Evolutionary conservation across 176 grass and related monocot genomes (phyloP).

Genomic region (Oryza meridionalis): DNA sequence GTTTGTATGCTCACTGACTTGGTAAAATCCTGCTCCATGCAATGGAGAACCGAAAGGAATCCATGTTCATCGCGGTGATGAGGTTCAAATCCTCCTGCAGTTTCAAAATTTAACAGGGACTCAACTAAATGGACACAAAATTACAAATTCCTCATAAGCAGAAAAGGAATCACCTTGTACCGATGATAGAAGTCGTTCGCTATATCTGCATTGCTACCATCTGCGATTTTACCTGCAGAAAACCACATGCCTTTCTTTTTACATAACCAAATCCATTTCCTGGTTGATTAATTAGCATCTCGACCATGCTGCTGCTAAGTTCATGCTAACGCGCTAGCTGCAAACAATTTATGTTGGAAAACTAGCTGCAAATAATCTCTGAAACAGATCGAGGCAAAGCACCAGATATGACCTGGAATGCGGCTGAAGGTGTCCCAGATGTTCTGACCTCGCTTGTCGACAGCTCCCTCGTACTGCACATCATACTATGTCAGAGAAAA

Average conservation of each 20-base stretch:
- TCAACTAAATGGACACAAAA: background rate
- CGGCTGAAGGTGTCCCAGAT: constrained; percentile 69
- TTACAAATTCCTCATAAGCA: no score
- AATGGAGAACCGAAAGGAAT: constrained; percentile 63
- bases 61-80: constrained; percentile 59
- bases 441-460: constrained; percentile 46
- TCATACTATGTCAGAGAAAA: no score
- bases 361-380: no score
- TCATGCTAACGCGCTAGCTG: no score
- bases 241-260: no score
- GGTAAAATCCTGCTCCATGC: constrained; percentile 69
- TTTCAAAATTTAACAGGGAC: background rate
- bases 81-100: constrained; percentile 54
- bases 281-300: no score
- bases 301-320: no score
- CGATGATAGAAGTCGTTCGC: constrained; percentile 63
- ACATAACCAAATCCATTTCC: no score
- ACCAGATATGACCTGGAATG: constrained; percentile 38
- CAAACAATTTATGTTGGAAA: no score
- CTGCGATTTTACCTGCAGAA: constrained; percentile 54
- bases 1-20: constrained; percentile 22
- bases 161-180: constrained; percentile 52
- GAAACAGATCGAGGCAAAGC: background rate
- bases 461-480: constrained; percentile 59
- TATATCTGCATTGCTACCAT: constrained; percentile 55